Base-by-base conservation (phyloP, 352 stramenopile species). In the Phytopythium delawarense region DNA sequence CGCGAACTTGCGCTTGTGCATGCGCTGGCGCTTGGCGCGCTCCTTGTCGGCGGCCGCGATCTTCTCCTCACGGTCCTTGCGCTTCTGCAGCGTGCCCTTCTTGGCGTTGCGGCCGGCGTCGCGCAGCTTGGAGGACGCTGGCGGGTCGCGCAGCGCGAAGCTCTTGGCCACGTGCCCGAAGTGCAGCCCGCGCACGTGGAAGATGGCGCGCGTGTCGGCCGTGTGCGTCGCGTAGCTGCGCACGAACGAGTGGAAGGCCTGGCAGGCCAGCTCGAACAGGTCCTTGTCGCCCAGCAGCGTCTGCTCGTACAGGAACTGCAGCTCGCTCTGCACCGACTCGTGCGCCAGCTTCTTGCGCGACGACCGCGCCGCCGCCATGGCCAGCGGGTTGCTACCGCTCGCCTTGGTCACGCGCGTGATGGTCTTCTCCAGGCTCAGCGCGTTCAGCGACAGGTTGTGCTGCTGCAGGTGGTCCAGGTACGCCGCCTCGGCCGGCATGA, bases 401-500 rank as follows among this genome's bases (percentile, higher is more conserved):
- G 77, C 75, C 35, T 77, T 81, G 32, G 69, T 71, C 45, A 89
- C 81, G 39, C 81, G 81, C 21, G 79, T 81, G 53, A 96, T 64
- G 1, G 83, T 94, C 62, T 93, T 91, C 64, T 97, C 87, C 12
- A 96, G 72, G 48, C 87, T 96, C 53, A 97, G 65, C 35, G 88
- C 84, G 32, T 90, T 94, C 48, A 94, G 71, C 54, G 77, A 74
- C 39, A 98, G 61, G 20, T 84, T 88, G 48, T 93, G 87, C 37
- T 87, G 88, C 72, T 84, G 77, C 8, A 99, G 73, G 53, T 98
- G 88, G 62, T 98, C 82, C 5, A 99, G 65, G 65, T 99, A 99
- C 42, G 88, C 87, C 7, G 81, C 84, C 70, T 99, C 97, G 21
- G 95, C 98, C 30, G 97, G 97, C 74, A 99, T 87, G 53, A 99